Conservation (phyloP, 768 basidiomycete species). For the Kwoniella sp. region DNA sequence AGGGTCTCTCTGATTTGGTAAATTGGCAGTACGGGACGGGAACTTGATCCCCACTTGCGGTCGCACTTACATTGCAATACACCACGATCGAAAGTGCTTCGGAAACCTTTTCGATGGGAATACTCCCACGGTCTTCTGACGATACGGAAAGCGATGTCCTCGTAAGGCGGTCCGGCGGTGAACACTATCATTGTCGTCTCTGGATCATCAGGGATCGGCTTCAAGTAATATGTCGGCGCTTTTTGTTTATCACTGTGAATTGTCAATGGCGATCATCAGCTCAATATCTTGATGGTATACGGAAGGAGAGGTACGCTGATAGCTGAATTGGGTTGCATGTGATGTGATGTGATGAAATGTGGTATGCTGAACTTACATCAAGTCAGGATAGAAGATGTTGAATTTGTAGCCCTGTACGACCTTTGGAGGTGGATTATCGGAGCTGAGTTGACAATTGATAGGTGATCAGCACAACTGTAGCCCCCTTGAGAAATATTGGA, state of each 20-base stretch:
- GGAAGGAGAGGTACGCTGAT: too few relatives aligned
- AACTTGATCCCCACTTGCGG: conserved; percentile 1
- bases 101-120: conserved; percentile 88
- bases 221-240: conserved; percentile 93
- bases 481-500: too few relatives aligned
- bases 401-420: conserved; percentile 99
- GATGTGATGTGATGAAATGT: too few relatives aligned
- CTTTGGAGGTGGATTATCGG: conserved; percentile 98
- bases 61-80: conserved; percentile 71
- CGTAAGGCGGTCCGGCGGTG: conserved; percentile 95
- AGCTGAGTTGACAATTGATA: conserved; percentile 4
- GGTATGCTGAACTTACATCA: conserved; percentile 62
- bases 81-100: conserved; percentile 94
- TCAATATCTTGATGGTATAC: too few relatives aligned
- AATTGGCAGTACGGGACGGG: not conserved
- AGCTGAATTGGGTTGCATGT: too few relatives aligned
- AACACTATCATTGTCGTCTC: conserved; percentile 93
- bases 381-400: conserved; percentile 98
- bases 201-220: conserved; percentile 90
- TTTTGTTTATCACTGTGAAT: conserved; percentile 92
- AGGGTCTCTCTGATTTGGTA: not conserved
- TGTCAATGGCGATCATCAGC: conserved; percentile 66
- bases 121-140: conserved; percentile 99
- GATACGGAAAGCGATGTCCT: conserved; percentile 97
- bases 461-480: not conserved